phyloP scores from a whole-genome alignment of 768 basidiomycete species.

The Serendipita sp. region DNA sequence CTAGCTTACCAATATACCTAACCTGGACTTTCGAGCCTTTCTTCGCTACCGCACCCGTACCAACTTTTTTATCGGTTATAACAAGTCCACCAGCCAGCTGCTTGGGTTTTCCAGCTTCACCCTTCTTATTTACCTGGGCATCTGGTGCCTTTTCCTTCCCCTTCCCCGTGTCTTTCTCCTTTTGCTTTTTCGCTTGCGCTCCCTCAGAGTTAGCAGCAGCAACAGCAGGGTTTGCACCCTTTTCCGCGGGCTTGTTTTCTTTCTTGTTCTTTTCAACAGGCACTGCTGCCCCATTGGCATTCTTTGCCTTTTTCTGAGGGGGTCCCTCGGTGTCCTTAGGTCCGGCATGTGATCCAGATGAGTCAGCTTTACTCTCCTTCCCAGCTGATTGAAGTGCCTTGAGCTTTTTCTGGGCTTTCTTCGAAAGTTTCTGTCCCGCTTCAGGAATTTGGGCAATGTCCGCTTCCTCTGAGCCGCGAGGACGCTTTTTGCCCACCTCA shows the following conservation, averaged over 20 bases:
- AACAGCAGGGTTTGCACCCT: background rate
- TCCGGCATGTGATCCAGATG: no score
- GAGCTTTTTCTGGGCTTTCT: constrained; percentile 53
- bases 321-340: background rate
- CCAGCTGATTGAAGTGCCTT: constrained; percentile 42
- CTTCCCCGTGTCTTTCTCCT: constrained; percentile 3
- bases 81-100: constrained; percentile 55
- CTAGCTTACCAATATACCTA: constrained; percentile 86
- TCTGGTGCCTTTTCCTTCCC: constrained; percentile 17
- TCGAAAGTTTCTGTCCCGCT: constrained; percentile 24
- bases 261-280: constrained; percentile 13
- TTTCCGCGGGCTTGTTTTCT: constrained; percentile 14
- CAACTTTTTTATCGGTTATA: constrained; percentile 57
- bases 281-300: constrained; percentile 10
- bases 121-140: constrained; percentile 1
- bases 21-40: constrained; percentile 66
- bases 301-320: constrained; percentile 7
- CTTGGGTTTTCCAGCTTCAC: constrained; percentile 9
- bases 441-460: constrained; percentile 21
- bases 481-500: constrained; percentile 38
- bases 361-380: constrained; percentile 10
- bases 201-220: constrained; percentile 5
- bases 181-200: constrained; percentile 18
- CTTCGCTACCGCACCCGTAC: constrained; percentile 76
- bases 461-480: constrained; percentile 43